A percentile compares a stretch with the other conserved stretches of the same genome.
Conservation (phyloP, 1,139 yeast species). For the Nakaseomyces sp. region DNA sequence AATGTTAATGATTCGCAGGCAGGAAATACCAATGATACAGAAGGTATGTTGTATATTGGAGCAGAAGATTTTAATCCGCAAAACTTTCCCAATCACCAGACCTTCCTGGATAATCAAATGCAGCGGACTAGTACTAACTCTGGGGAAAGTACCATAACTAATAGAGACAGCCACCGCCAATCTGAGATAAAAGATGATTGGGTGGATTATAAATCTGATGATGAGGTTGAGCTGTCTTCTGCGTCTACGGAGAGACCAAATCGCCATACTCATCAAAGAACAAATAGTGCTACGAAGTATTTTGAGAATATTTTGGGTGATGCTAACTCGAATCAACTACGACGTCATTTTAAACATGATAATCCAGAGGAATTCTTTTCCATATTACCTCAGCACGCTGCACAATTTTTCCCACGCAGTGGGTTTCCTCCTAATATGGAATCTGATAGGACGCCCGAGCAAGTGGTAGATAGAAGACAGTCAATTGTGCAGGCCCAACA, state of each 20-base stretch:
- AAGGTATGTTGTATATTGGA: not conserved
- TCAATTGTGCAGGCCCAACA: not conserved
- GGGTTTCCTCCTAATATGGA: not conserved
- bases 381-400: not conserved
- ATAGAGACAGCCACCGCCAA: not conserved
- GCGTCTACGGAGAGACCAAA: not conserved
- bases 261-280: not conserved
- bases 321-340: not conserved
- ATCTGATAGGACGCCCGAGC: not conserved
- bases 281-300: not conserved
- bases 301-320: not conserved
- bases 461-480: not conserved
- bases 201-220: conserved; percentile 1
- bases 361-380: conserved; percentile 1
- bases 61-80: not conserved
- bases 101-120: not conserved
- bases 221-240: not conserved
- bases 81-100: not conserved
- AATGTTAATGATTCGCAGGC: not conserved
- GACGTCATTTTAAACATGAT: not conserved
- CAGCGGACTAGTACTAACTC: not conserved
- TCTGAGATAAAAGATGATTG: not conserved
- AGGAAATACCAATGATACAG: not conserved
- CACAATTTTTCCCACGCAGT: not conserved
- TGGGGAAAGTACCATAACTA: not conserved